Evolutionary conservation across 257 asterid species (phyloP), one percentile per base, ranked within the genome.

Genomic region (Avicennia marina): DNA sequence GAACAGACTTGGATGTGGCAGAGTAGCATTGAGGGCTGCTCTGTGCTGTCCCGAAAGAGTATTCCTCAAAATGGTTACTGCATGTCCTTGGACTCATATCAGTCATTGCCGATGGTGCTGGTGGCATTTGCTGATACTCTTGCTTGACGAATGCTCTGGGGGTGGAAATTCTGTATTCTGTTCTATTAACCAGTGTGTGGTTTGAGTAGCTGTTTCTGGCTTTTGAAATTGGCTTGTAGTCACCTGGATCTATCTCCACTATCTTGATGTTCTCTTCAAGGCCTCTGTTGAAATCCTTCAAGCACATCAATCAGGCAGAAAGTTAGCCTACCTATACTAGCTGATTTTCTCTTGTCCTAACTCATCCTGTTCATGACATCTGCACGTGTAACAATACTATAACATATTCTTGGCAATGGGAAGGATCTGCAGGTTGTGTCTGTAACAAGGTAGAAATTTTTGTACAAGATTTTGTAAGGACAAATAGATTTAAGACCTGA

Each of bases 161-260:
- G 7, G 81, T 81, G 6, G 42, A 19, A 38, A 74, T 76, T 0
- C 80, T 62, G 54, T n/a, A n/a, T n/a, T n/a, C n/a, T n/a, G n/a
- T n/a, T n/a, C n/a, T n/a, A n/a, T n/a, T n/a, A n/a, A n/a, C n/a
- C n/a, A n/a, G n/a, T n/a, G n/a, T n/a, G n/a, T 72, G 78, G 76
- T 73, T 90, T 11, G 98, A 83, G 63, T 79, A 85, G 73, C 94
- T 83, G 62, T 69, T 81, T 21, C 98, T 67, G 50, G 84, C 70
- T 51, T 63, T 78, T 41, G 81, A 63, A 4, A 61, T 75, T 7
- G 80, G 83, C 72, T 72, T 83, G 71, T 72, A 69, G 65, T 80
- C 83, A 11, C 95, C 95, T 1, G 73, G 60, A 50, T 91, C 98
- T 94, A 91, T 82, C 63, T 91, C 96, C 12, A 91, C 98, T 19